Evolutionary conservation across 768 basidiomycete genomes (phyloP).

Genomic region (Agaricus blazei): DNA sequence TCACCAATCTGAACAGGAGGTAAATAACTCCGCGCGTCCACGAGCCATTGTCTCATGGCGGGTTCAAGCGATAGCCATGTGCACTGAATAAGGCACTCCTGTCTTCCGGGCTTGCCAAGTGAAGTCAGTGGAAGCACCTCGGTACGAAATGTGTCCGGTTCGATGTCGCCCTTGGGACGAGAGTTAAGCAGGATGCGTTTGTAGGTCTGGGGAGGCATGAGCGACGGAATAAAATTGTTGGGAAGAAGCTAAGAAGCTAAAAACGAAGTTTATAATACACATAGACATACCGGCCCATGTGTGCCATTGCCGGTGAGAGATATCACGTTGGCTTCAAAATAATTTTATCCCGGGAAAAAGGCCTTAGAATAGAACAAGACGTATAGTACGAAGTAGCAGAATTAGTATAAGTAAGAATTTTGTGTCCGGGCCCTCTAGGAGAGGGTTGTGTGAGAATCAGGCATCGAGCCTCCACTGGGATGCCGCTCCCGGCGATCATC

Average conservation of each 20-base stretch:
- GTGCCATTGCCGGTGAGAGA: too few species aligned
- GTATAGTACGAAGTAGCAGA: too few species aligned
- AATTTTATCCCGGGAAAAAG: too few species aligned
- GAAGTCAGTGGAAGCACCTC: slow-evolving; percentile 46
- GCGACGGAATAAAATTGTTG: neutral
- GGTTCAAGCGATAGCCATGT: slow-evolving; percentile 83
- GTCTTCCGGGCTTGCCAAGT: slow-evolving; percentile 41
- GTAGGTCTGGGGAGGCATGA: slow-evolving; percentile 30
- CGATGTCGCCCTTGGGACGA: slow-evolving; percentile 65
- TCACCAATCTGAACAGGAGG: slow-evolving; percentile 33
- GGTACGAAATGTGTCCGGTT: slow-evolving; percentile 67
- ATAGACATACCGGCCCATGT: too few species aligned
- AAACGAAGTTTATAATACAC: too few species aligned
- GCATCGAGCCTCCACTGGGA: too few species aligned
- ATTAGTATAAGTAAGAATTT: too few species aligned
- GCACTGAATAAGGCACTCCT: slow-evolving; percentile 68
- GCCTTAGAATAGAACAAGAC: too few species aligned
- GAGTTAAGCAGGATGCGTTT: slow-evolving; percentile 72
- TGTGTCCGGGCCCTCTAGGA: too few species aligned
- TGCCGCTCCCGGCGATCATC: neutral
- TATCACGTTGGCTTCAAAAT: too few species aligned
- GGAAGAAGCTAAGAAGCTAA: too few species aligned
- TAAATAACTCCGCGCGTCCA: slow-evolving; percentile 65
- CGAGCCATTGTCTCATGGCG: slow-evolving; percentile 83
- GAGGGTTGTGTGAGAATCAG: too few species aligned